Percentiles rank a stretch among this genome's conserved stretches.
Evolutionary conservation across 208 protist species (phyloP).

Genomic region (Phytomonas francai): DNA sequence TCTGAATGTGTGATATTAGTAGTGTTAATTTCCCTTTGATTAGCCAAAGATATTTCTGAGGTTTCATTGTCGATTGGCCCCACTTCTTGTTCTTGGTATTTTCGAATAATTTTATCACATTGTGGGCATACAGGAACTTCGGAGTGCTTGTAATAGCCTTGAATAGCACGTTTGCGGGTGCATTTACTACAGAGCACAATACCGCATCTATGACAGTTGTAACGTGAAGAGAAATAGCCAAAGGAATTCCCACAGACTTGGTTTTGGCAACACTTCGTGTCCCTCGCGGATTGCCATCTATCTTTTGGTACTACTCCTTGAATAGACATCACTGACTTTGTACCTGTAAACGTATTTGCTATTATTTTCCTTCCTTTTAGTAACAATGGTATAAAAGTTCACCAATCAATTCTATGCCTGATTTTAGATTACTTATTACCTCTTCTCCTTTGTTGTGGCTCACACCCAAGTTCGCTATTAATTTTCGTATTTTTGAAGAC

Average conservation of each 20-base stretch:
- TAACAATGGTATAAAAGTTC: background rate
- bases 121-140: conserved; percentile 40
- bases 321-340: conserved; percentile 12
- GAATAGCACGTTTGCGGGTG: conserved; percentile 17
- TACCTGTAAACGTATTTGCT: background rate
- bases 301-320: conserved; percentile 40
- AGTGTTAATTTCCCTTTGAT: background rate
- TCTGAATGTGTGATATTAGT: background rate
- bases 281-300: conserved; percentile 31
- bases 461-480: background rate
- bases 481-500: background rate
- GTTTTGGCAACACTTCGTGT: conserved; percentile 50
- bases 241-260: conserved; percentile 57
- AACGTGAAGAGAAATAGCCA: conserved; percentile 39
- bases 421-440: background rate
- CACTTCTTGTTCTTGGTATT: conserved; percentile 15
- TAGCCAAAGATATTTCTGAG: background rate
- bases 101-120: conserved; percentile 31
- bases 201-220: conserved; percentile 61
- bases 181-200: conserved; percentile 61
- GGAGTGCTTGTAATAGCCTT: conserved; percentile 34
- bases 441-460: background rate
- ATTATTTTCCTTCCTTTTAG: conserved; percentile 10
- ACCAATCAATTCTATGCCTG: background rate
- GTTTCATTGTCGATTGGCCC: background rate